A percentile compares a stretch with the other conserved stretches of the same genome.
phyloP scores from a whole-genome alignment of 169 alveolate species.

The Cryptosporidium muris region DNA sequence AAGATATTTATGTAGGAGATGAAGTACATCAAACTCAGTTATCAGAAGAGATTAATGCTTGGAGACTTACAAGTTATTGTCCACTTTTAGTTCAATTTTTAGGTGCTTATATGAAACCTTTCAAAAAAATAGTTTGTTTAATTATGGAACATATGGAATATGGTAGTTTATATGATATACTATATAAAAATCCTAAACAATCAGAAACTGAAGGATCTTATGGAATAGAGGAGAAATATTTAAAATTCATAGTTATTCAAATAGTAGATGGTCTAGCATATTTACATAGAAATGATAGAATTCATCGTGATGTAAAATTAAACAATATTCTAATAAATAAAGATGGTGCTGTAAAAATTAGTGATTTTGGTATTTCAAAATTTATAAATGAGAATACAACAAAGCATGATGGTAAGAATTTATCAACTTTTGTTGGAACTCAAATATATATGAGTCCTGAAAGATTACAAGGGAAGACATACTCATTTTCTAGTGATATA shows the following conservation, averaged over 20 bases:
- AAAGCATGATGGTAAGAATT: conserved; percentile 31
- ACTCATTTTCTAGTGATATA: conserved; percentile 83
- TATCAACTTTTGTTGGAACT: conserved; percentile 84
- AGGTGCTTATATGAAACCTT: conserved; percentile 64
- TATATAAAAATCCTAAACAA: conserved; percentile 21
- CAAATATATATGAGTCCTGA: conserved; percentile 87
- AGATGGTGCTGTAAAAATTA: conserved; percentile 72
- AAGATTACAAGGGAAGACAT: conserved; percentile 82
- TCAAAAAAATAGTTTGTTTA: conserved; percentile 53
- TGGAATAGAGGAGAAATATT: conserved; percentile 35
- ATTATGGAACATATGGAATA: conserved; percentile 63
- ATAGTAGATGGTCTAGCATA: conserved; percentile 71
- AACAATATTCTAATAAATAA: conserved; percentile 67
- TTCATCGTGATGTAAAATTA: conserved; percentile 71
- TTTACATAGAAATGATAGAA: conserved; percentile 69
- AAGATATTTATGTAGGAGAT: conserved; percentile 71
- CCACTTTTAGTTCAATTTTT: conserved; percentile 61
- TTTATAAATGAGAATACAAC: conserved; percentile 41
- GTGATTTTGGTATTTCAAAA: conserved; percentile 73
- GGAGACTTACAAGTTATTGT: conserved; percentile 68
- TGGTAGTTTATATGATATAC: conserved; percentile 60
- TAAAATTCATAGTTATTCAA: conserved; percentile 54
- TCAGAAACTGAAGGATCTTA: not conserved
- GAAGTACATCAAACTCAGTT: conserved; percentile 57
- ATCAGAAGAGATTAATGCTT: conserved; percentile 65